Percentiles rank a stretch among this genome's conserved stretches.
Evolutionary conservation across 2,329 filamentous ascomycete species (phyloP).

Genomic region (Fusarium denticulatum): DNA sequence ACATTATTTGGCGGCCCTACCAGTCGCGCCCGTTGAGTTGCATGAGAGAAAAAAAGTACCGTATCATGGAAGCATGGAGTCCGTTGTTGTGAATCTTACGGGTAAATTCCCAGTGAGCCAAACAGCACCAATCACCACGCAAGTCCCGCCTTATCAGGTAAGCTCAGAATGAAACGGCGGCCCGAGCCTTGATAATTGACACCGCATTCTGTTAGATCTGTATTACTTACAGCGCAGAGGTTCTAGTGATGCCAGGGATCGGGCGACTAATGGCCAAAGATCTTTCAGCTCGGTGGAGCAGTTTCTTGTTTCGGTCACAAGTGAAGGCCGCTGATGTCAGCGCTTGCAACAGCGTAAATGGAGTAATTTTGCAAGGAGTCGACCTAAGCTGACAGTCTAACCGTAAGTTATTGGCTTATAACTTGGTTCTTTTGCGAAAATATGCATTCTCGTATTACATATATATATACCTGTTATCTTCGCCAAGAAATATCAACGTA

Average conservation of each 20-base stretch:
- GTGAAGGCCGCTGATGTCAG: background rate
- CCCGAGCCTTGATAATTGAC: background rate
- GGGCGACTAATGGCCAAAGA: rapidly evolving
- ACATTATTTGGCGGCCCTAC: too few species aligned
- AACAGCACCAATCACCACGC: background rate
- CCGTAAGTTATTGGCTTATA: rapidly evolving
- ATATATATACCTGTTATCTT: background rate
- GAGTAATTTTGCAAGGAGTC: rapidly evolving
- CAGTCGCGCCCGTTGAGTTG: rapidly evolving
- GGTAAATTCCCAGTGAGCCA: background rate
- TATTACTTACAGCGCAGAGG: background rate
- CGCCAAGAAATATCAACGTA: background rate
- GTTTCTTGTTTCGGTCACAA: background rate
- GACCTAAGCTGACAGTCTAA: too few species aligned
- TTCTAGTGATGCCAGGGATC: background rate
- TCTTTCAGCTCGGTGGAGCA: background rate
- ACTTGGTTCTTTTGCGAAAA: background rate
- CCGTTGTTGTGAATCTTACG: background rate
- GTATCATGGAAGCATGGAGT: background rate
- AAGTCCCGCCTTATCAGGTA: too few species aligned
- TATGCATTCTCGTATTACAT: background rate
- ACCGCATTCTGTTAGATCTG: background rate
- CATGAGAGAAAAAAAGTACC: background rate
- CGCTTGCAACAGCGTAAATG: background rate
- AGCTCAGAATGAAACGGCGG: background rate